phyloP scores from a whole-genome alignment of 192 early-diverging fungal species.

The Gamsiella multidivaricata region DNA sequence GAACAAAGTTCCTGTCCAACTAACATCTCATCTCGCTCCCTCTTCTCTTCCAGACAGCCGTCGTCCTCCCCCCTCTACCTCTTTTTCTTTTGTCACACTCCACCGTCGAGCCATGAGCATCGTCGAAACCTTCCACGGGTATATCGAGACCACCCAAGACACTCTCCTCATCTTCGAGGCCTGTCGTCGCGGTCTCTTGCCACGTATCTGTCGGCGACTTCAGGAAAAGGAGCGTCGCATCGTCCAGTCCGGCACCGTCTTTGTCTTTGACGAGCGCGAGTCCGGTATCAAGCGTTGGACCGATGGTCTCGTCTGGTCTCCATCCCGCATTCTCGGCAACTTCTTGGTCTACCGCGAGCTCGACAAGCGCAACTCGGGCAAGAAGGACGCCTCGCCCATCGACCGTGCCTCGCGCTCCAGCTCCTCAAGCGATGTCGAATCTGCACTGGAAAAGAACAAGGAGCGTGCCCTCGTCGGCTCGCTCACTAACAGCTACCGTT shows the following conservation, averaged over 20 bases:
- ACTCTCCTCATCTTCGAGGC: conserved; percentile 84
- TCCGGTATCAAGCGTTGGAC: conserved; percentile 91
- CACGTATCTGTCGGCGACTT: conserved; percentile 75
- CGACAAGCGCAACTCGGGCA: conserved; percentile 59
- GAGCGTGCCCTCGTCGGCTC: conserved; percentile 67
- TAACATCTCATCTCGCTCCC: conserved; percentile 3
- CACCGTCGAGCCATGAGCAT: conserved; percentile 55
- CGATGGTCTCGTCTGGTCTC: conserved; percentile 84
- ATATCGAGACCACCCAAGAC: conserved; percentile 80
- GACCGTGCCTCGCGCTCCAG: conserved; percentile 49
- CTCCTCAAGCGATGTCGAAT: conserved; percentile 48
- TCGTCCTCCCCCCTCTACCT: conserved; percentile 9
- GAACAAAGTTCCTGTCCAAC: conserved; percentile 1
- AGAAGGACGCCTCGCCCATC: conserved; percentile 64
- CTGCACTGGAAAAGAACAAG: conserved; percentile 59
- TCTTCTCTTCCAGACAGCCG: background rate
- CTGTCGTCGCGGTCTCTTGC: conserved; percentile 72
- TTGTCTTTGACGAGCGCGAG: conserved; percentile 88
- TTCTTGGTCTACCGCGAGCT: conserved; percentile 86
- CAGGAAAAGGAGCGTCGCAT: conserved; percentile 78
- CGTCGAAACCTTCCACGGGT: conserved; percentile 72
- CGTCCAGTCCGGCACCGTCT: conserved; percentile 81
- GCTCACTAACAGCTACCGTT: conserved; percentile 66
- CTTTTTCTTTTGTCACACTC: background rate
- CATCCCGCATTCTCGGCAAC: conserved; percentile 83